Conservation (phyloP, 1,139 yeast genomes). For the Lodderomyces orthopsilosis region DNA sequence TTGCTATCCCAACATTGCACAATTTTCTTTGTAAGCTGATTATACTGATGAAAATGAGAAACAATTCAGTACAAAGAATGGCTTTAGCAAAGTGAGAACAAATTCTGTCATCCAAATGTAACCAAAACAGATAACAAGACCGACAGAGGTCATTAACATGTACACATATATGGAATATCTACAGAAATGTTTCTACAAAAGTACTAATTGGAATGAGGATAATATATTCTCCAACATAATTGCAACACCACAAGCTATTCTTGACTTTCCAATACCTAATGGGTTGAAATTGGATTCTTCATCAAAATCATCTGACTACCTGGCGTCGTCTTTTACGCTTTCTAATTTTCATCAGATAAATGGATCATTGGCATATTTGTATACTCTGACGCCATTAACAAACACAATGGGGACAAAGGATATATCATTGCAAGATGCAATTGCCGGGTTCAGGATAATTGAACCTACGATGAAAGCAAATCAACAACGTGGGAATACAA, state of each 20-base stretch:
- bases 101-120: no score
- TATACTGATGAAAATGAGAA: no score
- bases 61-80: no score
- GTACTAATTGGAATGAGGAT: conserved; percentile 76
- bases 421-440: conserved; percentile 64
- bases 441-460: conserved; percentile 72
- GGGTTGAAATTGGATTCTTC: conserved; percentile 69
- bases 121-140: no score
- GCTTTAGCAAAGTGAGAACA: no score
- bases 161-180: conserved; percentile 83
- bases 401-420: conserved; percentile 52
- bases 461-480: conserved; percentile 34
- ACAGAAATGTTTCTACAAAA: conserved; percentile 62
- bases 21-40: no score
- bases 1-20: no score
- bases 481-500: not conserved
- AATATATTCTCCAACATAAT: conserved; percentile 72
- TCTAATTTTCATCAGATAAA: conserved; percentile 66
- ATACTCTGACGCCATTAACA: conserved; percentile 59
- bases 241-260: conserved; percentile 64
- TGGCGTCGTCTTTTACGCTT: conserved; percentile 74
- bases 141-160: conserved; percentile 49
- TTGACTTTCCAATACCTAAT: conserved; percentile 73
- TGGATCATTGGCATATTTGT: conserved; percentile 83
- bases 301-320: conserved; percentile 66